Evolutionary conservation across 2,329 filamentous ascomycete species (phyloP), one percentile per base, ranked within the genome.

Genomic region (Aspergillus glaucus): DNA sequence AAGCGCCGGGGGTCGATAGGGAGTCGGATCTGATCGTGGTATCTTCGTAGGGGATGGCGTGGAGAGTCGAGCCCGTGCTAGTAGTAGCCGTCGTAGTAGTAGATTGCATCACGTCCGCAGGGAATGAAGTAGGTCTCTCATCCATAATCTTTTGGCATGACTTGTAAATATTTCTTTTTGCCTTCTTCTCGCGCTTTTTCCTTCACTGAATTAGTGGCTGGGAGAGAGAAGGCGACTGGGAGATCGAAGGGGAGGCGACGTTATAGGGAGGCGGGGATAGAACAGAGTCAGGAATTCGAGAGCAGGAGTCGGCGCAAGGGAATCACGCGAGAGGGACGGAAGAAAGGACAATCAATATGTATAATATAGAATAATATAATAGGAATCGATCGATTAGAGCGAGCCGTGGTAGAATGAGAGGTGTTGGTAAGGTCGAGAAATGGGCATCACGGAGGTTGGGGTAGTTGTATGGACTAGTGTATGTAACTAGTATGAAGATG

Each of bases 61-160:
- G 56, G 43, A 64, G 50, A 4, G 55, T 55, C 48, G 62, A 50
- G 41, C 51, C 49, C 47, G 60, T 55, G 49, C 62, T 61, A 47
- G 61, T 61, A 15, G 51, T 54, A 52, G 48, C 55, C 49, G 51
- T 48, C 37, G 37, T 40, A 40, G 17, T 19, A 8, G 17, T 21
- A 40, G 37, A 40, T 40, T 17, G 37, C 37, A 40, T 40, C 37
- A 40, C 37, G 37, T 12, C 15, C 37, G 17, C 51, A 44, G 60
- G 53, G 40, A 62, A 55, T 49, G 62, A 62, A 57, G 57, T 55
- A 57, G 60, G 54, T 55, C 57, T 51, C 53, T 56, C 57, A 50
- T 64, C 59, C 52, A 55, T 58, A 63, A 68, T 67, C 63, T 66
- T 57, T 62, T 59, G 55, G 59, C 64, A 68, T 67, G 63, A 54